A percentile compares a stretch with the other conserved stretches of the same genome.
These are phyloP conservation scores for Metarhizium sp. DNA, from an alignment of 2,329 filamentous ascomycete species.

Conservation along the genomic window DNA sequence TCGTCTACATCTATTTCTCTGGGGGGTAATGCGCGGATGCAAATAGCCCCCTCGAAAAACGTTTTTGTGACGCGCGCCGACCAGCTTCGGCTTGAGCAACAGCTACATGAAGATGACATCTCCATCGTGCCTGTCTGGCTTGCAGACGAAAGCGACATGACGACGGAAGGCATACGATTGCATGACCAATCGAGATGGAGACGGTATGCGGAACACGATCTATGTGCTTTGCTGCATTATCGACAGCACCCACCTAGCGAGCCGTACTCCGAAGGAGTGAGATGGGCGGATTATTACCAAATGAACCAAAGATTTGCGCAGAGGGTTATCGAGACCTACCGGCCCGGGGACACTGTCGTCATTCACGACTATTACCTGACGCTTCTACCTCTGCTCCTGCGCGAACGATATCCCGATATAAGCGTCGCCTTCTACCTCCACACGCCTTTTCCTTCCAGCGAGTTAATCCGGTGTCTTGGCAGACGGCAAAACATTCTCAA, in stretches of 20 bases:
- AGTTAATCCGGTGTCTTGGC: conserved; percentile 81
- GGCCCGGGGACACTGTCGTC: conserved; percentile 81
- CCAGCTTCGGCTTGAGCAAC: conserved; percentile 60
- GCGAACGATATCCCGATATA: conserved; percentile 75
- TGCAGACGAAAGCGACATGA: conserved; percentile 61
- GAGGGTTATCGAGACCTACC: conserved; percentile 76
- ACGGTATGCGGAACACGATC: conserved; percentile 77
- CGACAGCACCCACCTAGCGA: conserved; percentile 85
- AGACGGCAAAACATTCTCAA: conserved; percentile 82
- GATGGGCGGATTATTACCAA: conserved; percentile 88
- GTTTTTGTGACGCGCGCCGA: conserved; percentile 48
- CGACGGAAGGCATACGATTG: conserved; percentile 40
- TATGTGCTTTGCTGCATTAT: conserved; percentile 92
- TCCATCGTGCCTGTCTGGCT: conserved; percentile 84
- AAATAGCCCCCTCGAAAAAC: background rate
- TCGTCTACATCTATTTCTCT: conserved; percentile 1
- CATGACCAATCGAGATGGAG: conserved; percentile 81
- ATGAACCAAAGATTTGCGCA: conserved; percentile 90
- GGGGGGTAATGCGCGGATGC: background rate
- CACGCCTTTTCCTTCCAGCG: conserved; percentile 87
- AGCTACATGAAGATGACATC: conserved; percentile 63
- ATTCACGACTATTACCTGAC: conserved; percentile 93
- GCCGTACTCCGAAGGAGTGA: conserved; percentile 64
- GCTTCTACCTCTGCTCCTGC: conserved; percentile 75
- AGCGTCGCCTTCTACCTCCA: conserved; percentile 93